Base-by-base conservation (phyloP, 2,329 filamentous ascomycete species). In the Huntiella savannae region DNA sequence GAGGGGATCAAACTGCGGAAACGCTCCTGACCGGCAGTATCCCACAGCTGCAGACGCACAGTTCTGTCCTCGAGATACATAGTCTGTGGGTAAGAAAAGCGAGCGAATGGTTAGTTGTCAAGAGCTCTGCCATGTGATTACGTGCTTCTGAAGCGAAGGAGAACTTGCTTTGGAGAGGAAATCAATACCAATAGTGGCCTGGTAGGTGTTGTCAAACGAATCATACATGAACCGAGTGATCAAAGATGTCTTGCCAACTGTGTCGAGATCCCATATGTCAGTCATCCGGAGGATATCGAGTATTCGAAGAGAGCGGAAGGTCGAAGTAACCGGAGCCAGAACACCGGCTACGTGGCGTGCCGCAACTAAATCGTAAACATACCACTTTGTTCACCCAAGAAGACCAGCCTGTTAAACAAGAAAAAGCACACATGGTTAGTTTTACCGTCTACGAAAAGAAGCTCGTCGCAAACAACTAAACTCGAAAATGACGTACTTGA, bases 151-250 rank as follows among this genome's bases (percentile, higher is more conserved):
- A 16, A 28, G 40, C n/a, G 13, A 45, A 34, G 49, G 35, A 32
- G 33, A 15, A 44, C 56, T 61, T 70, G 83, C 85, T 80, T 98
- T 98, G 59, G 87, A 95, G 55, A 98, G 76, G 61, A 98, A 98
- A 66, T 98, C 91, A 68, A 98, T 98, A 59, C 91, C 91, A 60
- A 98, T 96, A 35, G 91, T 98, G 49, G 91, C 91, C 66, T 98
- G 91, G 68, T 98, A 98, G 72, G 88, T 96, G 67, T 93, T 95
- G 71, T 98, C 91, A 70, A 98, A 98, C 41, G 91, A 96, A 66
- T 98, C 91, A 72, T 98, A 98, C 91, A 98, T 98, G 71, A 98
- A 98, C 53, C 91, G 80, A 54, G 91, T 98, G 62, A 98, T 98
- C 57, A 98, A 69, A 52, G 91, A 98, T 32, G 91, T 98, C 70